phyloP scores from a whole-genome alignment of 2,329 filamentous ascomycete genomes.

The Xylariaceae sp. region DNA sequence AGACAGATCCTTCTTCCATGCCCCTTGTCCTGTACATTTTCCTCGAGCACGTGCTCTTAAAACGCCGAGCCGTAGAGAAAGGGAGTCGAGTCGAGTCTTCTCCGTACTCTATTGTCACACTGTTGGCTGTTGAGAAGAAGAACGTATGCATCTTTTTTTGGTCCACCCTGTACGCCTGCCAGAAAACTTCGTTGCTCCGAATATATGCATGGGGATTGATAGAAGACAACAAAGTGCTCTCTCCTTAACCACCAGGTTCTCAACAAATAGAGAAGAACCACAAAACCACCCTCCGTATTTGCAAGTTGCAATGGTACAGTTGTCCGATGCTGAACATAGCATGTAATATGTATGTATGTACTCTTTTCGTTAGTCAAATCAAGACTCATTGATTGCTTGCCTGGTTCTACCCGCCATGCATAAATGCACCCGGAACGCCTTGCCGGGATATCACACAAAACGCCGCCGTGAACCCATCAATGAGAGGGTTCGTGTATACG shows the following conservation, averaged over 20 bases:
- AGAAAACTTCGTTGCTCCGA: neutral
- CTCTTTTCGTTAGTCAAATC: slow-evolving; percentile 2
- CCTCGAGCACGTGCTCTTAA: neutral
- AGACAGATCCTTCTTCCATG: neutral
- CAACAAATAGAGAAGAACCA: neutral
- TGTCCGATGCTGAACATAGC: neutral
- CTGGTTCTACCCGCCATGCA: slow-evolving; percentile 2
- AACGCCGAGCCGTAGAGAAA: neutral
- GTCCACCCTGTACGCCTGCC: neutral
- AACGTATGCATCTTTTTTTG: neutral
- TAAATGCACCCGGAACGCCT: slow-evolving; percentile 11
- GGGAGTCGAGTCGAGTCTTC: neutral
- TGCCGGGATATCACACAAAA: slow-evolving; percentile 10
- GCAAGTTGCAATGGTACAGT: neutral
- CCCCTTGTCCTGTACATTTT: neutral
- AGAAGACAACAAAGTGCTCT: neutral
- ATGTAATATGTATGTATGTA: too few species aligned
- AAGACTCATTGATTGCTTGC: neutral
- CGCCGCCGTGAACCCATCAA: slow-evolving; percentile 6
- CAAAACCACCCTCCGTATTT: neutral
- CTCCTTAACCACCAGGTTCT: neutral
- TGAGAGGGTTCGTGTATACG: neutral
- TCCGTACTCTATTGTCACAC: neutral
- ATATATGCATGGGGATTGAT: neutral
- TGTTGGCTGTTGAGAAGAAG: neutral